Percentiles rank a stretch among this genome's conserved stretches.
These are phyloP conservation scores for Trichosporon coremiiforme DNA, from an alignment of 1,284 basidiomycete species.

Conservation along the genomic window DNA sequence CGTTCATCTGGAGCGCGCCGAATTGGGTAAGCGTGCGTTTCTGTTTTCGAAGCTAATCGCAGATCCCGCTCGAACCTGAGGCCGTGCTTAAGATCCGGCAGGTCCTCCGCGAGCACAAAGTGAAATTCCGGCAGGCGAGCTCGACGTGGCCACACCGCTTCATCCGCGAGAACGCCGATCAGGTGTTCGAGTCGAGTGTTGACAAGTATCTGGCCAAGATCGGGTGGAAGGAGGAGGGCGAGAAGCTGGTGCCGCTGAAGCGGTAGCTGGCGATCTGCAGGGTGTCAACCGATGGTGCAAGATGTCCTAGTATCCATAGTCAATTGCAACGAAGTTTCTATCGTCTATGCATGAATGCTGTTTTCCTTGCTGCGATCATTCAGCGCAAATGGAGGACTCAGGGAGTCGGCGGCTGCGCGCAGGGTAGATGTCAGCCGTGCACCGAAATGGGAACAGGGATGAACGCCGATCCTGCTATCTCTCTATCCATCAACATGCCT, in stretches of 20 bases:
- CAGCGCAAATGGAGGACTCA: neutral
- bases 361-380: neutral
- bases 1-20: constrained; percentile 54
- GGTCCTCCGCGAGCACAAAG: constrained; percentile 25
- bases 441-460: too few relatives aligned
- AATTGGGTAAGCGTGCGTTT: constrained; percentile 52
- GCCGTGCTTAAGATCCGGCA: constrained; percentile 39
- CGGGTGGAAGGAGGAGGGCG: constrained; percentile 43
- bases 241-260: constrained; percentile 21
- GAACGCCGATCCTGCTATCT: neutral
- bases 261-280: too few relatives aligned
- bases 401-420: neutral
- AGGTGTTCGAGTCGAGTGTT: constrained; percentile 42
- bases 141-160: constrained; percentile 50
- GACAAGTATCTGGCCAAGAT: constrained; percentile 39
- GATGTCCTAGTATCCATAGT: neutral
- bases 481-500: neutral
- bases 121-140: constrained; percentile 47
- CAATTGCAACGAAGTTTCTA: neutral
- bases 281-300: too few relatives aligned
- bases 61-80: constrained; percentile 52
- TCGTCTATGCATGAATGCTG: neutral
- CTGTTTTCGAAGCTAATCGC: neutral
- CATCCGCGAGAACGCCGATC: constrained; percentile 45
- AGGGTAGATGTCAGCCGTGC: too few relatives aligned